Evolutionary conservation across 257 asterid species (phyloP).

Genomic region (Solanum paucissectum): DNA sequence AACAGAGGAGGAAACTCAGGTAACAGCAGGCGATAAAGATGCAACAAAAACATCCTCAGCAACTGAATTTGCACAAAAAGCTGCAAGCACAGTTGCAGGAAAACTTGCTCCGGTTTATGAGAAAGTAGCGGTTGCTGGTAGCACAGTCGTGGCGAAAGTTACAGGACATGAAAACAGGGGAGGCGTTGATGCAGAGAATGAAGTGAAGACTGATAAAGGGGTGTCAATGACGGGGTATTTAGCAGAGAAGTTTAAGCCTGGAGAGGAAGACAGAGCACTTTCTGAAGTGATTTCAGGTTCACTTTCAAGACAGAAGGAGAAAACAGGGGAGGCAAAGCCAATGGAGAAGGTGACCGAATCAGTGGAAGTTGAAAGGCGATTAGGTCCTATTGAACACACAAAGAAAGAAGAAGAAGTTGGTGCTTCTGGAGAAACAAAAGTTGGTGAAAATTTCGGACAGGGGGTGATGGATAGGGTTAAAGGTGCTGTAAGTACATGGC

Average conservation of each 20-base stretch:
- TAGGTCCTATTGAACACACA: conserved; percentile 24
- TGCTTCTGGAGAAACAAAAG: conserved; percentile 3
- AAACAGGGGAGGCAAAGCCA: conserved; percentile 3
- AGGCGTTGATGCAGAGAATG: not conserved
- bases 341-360: conserved; percentile 43
- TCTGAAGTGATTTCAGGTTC: conserved; percentile 44
- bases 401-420: conserved; percentile 24
- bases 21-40: not conserved
- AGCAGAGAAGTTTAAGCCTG: conserved; percentile 46
- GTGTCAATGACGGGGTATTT: conserved; percentile 43
- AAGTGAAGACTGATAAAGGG: conserved; percentile 28
- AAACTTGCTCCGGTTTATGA: conserved; percentile 25
- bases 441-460: conserved; percentile 23
- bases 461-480: conserved; percentile 40
- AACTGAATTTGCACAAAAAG: conserved; percentile 20
- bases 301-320: conserved; percentile 26
- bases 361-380: conserved; percentile 27
- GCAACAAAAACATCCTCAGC: conserved; percentile 8
- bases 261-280: conserved; percentile 71
- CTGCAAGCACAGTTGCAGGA: conserved; percentile 11
- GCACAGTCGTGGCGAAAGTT: conserved; percentile 22
- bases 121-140: conserved; percentile 26
- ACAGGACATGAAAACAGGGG: not conserved
- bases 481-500: conserved; percentile 52
- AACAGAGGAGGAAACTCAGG: not conserved